Base-by-base conservation (phyloP, 495 filamentous ascomycete species). In the Neurospora hispaniola region DNA sequence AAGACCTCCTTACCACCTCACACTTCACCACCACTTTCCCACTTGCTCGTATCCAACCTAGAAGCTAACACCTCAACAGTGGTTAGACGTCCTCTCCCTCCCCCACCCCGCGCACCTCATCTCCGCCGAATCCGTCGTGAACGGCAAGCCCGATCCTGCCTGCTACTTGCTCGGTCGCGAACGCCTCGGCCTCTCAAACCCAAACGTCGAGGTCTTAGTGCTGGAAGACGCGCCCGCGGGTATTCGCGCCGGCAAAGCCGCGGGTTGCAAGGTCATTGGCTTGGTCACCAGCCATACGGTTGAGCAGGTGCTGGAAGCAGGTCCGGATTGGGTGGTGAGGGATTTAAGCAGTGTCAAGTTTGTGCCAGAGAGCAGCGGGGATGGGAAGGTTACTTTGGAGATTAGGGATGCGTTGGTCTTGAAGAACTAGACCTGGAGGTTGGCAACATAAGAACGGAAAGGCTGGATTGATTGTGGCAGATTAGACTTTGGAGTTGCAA, bases 191-290 rank as follows among this genome's bases (percentile, higher is more conserved):
- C 80, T 96, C 31, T 77, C 78, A 16, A 79, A 73, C 44, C 70
- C 75, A 18, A 76, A 72, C 41, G 73, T 73, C 20, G 81, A 86
- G 16, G 83, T 96, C 23, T 83, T 98, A 20, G 95, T 99, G 42
- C 81, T 99, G 8, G 96, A 99, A 80, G 96, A 99, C 81, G 91
- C 92, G 69, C 95, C 96, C 0, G 94, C 94, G n/a, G 96, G 96
- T 4, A 94, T 98, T 74, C 83, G 82, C 69, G 90, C 94, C 23
- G 95, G 96, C 31, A 97, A 96, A 82, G 92, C 89, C 1, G 95
- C 96, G 3, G 93, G 93, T 3, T 98, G 93, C 82, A 89, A 89
- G 78, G 96, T 99, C 5, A 82, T 97, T 59, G 94, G 90, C n/a
- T 80, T 99, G 42, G 89, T 91, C 68, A 98, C 95, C 54, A 94